Evolutionary conservation across 176 grass and related monocot species (phyloP).

Genomic region (bread wheat (Triticum aestivum)): DNA sequence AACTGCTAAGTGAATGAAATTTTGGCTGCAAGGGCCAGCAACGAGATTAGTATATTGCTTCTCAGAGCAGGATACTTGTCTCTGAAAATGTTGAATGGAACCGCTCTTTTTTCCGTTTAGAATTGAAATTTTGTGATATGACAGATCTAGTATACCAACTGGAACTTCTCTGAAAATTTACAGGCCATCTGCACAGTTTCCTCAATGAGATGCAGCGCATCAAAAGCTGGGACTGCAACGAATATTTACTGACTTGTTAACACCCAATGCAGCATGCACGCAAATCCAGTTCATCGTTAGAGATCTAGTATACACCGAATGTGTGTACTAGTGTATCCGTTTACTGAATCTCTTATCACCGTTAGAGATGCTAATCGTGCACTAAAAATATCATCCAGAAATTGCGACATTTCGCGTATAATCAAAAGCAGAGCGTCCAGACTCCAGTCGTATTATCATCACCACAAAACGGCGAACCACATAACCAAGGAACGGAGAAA

Average conservation of each 20-base stretch:
- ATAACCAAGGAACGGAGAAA: not conserved
- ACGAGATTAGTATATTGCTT: not conserved
- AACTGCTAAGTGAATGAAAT: too few species aligned
- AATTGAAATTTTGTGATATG: not conserved
- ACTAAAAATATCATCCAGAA: too few species aligned
- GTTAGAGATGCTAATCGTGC: too few species aligned
- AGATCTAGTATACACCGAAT: too few species aligned
- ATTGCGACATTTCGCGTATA: too few species aligned
- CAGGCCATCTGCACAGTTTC: not conserved
- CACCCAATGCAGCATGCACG: not conserved
- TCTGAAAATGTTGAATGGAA: too few species aligned
- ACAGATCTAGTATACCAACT: not conserved
- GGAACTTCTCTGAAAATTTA: not conserved
- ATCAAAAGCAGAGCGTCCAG: not conserved
- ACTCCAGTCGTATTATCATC: not conserved
- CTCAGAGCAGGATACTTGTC: not conserved
- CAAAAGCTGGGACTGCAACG: not conserved
- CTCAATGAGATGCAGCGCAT: not conserved
- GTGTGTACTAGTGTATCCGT: not conserved
- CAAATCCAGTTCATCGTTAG: not conserved
- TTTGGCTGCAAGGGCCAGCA: too few species aligned
- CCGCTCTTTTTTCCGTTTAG: not conserved
- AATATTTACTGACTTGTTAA: not conserved
- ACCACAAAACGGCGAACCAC: not conserved
- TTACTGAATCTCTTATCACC: too few species aligned